Percentiles rank a stretch among this genome's conserved stretches.
These are phyloP conservation scores for Tympanopsis confertula DNA, from an alignment of 2,329 filamentous ascomycete species.

Conservation along the genomic window DNA sequence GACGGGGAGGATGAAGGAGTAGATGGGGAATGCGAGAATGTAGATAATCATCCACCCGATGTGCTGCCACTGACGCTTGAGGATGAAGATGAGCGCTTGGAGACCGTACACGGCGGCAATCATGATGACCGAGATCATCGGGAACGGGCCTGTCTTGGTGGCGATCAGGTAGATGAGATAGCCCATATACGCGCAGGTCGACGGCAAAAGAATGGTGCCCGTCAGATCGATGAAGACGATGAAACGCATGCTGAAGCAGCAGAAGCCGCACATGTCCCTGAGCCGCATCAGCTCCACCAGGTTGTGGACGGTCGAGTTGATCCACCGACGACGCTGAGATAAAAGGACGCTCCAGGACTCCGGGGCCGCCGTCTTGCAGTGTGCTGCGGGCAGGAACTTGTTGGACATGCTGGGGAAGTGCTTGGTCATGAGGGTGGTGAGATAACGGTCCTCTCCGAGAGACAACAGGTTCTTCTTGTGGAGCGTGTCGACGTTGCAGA, in stretches of 20 bases:
- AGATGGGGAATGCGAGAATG: conserved; percentile 86
- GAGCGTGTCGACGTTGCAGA: conserved; percentile 82
- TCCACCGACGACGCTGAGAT: conserved; percentile 98
- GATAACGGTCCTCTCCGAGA: conserved; percentile 89
- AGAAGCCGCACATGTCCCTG: conserved; percentile 94
- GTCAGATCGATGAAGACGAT: conserved; percentile 89
- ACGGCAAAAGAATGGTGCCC: conserved; percentile 83
- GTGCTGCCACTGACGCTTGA: conserved; percentile 96
- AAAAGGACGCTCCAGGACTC: conserved; percentile 88
- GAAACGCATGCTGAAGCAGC: conserved; percentile 96
- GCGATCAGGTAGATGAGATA: conserved; percentile 78
- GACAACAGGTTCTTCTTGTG: conserved; percentile 90
- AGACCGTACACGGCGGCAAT: conserved; percentile 87
- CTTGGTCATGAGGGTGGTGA: conserved; percentile 97
- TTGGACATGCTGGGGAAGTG: conserved; percentile 91
- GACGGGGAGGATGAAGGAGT: conserved; percentile 77
- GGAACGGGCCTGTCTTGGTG: conserved; percentile 61
- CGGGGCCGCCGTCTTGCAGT: conserved; percentile 84
- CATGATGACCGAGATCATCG: conserved; percentile 78
- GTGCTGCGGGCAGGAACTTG: conserved; percentile 90
- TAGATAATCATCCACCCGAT: conserved; percentile 99
- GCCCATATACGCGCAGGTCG: conserved; percentile 73
- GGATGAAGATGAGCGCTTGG: conserved; percentile 88
- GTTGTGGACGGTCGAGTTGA: conserved; percentile 98
- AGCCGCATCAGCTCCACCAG: conserved; percentile 80